These are phyloP conservation scores for Solanum pimpinellifolium DNA, from an alignment of 257 asterid species.

Conservation along the genomic window DNA sequence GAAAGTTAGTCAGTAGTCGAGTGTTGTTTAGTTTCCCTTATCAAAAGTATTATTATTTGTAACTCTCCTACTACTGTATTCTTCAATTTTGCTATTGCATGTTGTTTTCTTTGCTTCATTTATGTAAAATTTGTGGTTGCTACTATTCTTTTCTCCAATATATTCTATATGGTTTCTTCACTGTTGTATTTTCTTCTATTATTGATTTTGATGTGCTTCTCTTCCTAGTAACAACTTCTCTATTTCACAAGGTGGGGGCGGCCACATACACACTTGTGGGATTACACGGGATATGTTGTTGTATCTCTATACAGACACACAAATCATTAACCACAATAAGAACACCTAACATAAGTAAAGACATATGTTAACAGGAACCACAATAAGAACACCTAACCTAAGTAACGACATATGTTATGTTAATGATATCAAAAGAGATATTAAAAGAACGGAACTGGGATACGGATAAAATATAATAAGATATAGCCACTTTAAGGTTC, in stretches of 20 bases:
- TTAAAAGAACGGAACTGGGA: background rate
- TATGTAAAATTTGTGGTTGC: background rate
- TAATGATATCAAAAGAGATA: background rate
- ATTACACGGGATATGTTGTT: background rate
- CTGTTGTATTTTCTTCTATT: background rate
- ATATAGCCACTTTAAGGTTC: background rate
- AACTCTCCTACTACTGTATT: background rate
- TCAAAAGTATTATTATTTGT: background rate
- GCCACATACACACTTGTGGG: background rate
- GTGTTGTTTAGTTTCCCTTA: background rate
- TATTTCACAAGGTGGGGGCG: background rate
- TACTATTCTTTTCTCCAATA: background rate
- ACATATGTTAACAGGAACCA: background rate
- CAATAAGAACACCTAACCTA: background rate
- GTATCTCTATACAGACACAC: background rate
- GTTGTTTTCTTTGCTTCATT: background rate
- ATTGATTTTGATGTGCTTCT: background rate
- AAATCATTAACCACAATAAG: background rate
- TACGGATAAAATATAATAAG: background rate
- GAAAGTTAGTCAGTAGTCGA: background rate
- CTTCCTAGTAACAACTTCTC: background rate
- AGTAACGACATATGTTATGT: background rate
- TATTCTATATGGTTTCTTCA: background rate
- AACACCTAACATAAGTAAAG: background rate
- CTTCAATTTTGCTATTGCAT: background rate